phyloP scores from a whole-genome alignment of 139 green algal species.

The Coelastrella sp. region DNA sequence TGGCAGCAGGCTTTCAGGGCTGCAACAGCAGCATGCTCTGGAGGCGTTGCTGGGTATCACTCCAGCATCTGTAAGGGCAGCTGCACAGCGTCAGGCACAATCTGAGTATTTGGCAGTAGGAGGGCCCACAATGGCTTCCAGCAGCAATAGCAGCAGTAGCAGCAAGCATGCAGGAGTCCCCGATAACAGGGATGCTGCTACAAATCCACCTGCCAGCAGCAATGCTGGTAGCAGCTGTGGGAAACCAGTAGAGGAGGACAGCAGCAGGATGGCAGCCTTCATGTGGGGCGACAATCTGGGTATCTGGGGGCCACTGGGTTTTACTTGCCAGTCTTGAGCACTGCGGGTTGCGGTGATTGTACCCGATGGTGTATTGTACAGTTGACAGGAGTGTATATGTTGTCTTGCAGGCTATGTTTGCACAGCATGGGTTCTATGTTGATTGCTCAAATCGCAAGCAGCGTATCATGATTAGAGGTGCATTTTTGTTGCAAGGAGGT shows the following conservation, averaged over 20 bases:
- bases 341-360: too few relatives aligned
- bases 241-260: background rate
- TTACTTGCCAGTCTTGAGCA: background rate
- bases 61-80: background rate
- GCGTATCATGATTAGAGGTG: too few relatives aligned
- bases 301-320: background rate
- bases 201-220: too few relatives aligned
- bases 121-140: background rate
- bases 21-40: constrained; percentile 18
- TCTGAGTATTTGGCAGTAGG: background rate
- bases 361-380: too few relatives aligned
- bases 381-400: background rate
- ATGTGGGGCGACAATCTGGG: constrained; percentile 15
- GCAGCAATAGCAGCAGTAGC: constrained; percentile 1
- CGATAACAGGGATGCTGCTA: background rate
- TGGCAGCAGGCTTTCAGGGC: too few relatives aligned
- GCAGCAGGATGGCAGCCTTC: background rate
- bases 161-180: background rate
- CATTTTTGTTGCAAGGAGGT: too few relatives aligned
- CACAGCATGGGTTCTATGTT: background rate
- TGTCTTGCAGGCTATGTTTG: too few relatives aligned
- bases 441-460: too few relatives aligned
- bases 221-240: background rate
- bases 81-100: background rate
- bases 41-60: background rate